Evolutionary conservation across 2,329 filamentous ascomycete genomes (phyloP), one percentile per base, ranked within the genome.

Genomic region (Botryotinia narcissicola): DNA sequence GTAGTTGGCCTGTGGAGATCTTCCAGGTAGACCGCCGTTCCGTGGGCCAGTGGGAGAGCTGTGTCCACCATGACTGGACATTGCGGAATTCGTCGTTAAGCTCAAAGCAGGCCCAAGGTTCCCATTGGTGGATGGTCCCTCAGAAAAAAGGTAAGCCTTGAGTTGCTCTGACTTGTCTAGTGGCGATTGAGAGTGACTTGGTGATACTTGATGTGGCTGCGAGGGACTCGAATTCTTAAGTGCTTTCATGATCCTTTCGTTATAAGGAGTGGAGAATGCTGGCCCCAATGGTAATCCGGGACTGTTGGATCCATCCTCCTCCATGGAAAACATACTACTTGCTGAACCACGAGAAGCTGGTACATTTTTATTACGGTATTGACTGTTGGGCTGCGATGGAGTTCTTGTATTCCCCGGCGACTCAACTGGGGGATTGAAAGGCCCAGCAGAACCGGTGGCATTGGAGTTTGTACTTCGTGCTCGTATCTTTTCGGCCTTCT

Each of bases 401-500:
- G 75, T 82, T 78, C 73, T 81, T 78, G 75, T 83, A 81, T 74
- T 81, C 60, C 81, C 80, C 29, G 82, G 80, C 59, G 83, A 82
- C 67, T 82, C 82, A 3, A 80, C 81, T 32, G 85, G 84, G n/a
- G 88, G 88, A n/a, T 87, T 90, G 74, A 87, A 85, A 7, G 86
- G 84, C 16, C 83, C 82, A 32, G 76, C 77, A 76, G 77, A 83
- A 73, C 78, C 83, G 77, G 78, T 86, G 75, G 85, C 85, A 70
- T 84, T 82, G 25, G 86, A 85, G 76, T 87, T 89, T 32, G 85
- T 85, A 74, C 87, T 86, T 40, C 85, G 85, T 63, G 86, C 87
- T 74, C 87, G 86, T 72, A 90, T 90, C 80, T 90, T 92, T 82
- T 96, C 93, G 71, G 90, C 90, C 80, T 90, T 92, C 82, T 96